Conservation (phyloP, 2,329 filamentous ascomycete genomes). For the Samsoniella hepiali region DNA sequence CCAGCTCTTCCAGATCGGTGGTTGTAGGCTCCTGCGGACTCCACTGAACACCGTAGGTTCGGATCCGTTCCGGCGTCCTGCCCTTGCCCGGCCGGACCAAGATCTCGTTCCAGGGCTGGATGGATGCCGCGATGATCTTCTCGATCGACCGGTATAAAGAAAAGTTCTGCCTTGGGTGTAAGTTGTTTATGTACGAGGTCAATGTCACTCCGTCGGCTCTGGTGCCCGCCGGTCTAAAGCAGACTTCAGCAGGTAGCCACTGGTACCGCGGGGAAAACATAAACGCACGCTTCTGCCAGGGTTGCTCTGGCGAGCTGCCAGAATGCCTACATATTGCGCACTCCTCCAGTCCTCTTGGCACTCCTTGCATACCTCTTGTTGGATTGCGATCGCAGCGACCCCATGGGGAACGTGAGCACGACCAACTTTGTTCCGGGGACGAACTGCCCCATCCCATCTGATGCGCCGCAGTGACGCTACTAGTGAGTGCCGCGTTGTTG, state of each 20-base stretch:
- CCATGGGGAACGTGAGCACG: neutral
- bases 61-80: conserved; percentile 7
- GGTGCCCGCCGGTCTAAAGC: conserved; percentile 11
- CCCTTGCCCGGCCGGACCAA: conserved; percentile 4
- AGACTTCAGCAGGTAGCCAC: conserved; percentile 23
- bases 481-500: neutral
- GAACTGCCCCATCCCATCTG: neutral
- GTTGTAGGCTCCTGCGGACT: neutral
- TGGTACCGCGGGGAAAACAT: conserved; percentile 20
- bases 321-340: no score
- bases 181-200: conserved; percentile 22
- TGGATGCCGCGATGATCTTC: conserved; percentile 15
- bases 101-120: conserved; percentile 17
- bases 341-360: no score
- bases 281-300: neutral
- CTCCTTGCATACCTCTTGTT: no score
- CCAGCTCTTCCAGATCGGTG: neutral
- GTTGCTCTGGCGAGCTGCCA: neutral
- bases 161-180: conserved; percentile 19
- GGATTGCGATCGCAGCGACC: neutral
- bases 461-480: neutral
- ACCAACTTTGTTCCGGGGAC: neutral
- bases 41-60: neutral
- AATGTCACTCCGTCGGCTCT: conserved; percentile 17
- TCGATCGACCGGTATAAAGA: conserved; percentile 21